Evolutionary conservation across 306 rosid genomes (phyloP), one percentile per base, ranked within the genome.

Genomic region (Abrus precatorius): DNA sequence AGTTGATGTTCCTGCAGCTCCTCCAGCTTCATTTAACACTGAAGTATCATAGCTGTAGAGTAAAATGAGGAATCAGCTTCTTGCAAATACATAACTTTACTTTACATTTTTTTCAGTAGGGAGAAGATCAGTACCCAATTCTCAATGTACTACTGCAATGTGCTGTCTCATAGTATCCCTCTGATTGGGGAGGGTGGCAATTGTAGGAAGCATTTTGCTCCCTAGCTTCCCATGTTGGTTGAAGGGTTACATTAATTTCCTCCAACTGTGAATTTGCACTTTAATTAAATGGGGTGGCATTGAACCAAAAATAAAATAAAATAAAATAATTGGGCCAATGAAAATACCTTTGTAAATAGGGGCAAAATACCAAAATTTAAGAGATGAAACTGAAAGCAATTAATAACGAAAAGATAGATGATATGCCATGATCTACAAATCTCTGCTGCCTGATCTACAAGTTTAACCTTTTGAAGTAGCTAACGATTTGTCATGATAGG

Each of bases 191-290:
- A 82, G 83, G 87, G 30, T 84, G 86, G 78, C 71, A 52, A 75
- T 78, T 73, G 79, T 66, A 83, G 29, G 87, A 74, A 59, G 65
- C 81, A 83, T 81, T 86, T 76, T 69, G 82, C 55, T 89, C 90
- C 75, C 84, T 68, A 27, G 80, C 77, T 77, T 80, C 87, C 89
- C 88, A 78, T 59, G 84, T 36, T 75, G 83, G 66, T 78, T 85
- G 88, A 85, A 84, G 44, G 54, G 56, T 33, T 32, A 54, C 66
- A 56, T 80, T 74, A 48, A 82, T 73, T 57, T 85, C 92, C 3
- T 86, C 93, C 86, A 91, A 62, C 95, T 91, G 71, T 36, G 3
- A 70, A 82, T 69, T 74, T 69, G 41, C 27, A 74, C n/a, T 38
- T 68, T 54, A 47, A 55, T 54, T 69, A 79, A 63, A 68, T 43